These are phyloP conservation scores for Zalaria sp. DNA, from an alignment of 2,329 filamentous ascomycete genomes.

Conservation along the genomic window DNA sequence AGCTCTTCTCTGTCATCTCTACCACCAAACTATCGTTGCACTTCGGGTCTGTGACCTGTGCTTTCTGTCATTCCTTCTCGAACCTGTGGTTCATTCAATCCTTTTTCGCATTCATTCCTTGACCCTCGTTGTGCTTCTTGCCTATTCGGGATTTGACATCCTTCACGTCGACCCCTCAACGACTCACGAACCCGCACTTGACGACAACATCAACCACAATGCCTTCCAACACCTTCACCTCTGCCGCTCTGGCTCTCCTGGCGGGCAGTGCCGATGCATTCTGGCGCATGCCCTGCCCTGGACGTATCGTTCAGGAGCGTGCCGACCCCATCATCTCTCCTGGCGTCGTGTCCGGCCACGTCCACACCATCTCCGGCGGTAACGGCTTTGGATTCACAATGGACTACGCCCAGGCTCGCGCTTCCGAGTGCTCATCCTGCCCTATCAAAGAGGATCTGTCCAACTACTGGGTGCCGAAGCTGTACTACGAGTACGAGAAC, in stretches of 20 bases:
- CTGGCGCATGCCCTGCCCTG: conserved; percentile 54
- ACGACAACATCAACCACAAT: conserved; percentile 1
- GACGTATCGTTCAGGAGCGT: conserved; percentile 45
- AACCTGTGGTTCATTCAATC: conserved; percentile 1
- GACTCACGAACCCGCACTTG: background rate
- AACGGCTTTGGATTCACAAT: conserved; percentile 51
- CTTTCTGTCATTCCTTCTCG: conserved; percentile 1
- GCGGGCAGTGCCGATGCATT: conserved; percentile 44
- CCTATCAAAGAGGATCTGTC: conserved; percentile 53
- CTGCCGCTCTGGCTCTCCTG: conserved; percentile 13
- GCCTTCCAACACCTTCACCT: conserved; percentile 6
- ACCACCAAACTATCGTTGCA: background rate
- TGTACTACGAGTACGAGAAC: conserved; percentile 53
- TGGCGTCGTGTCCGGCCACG: conserved; percentile 44
- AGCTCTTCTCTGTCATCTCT: background rate
- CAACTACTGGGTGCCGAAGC: conserved; percentile 61
- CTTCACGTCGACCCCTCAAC: background rate
- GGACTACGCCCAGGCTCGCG: conserved; percentile 43
- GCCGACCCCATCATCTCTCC: conserved; percentile 55
- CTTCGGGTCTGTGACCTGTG: conserved; percentile 6
- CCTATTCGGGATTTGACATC: conserved; percentile 4
- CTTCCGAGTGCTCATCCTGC: conserved; percentile 58
- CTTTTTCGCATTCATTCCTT: conserved; percentile 1
- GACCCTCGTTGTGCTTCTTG: background rate
- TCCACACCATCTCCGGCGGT: conserved; percentile 57